A percentile compares a stretch with the other conserved stretches of the same genome.
Conservation (phyloP, 2,329 filamentous ascomycete genomes). For the Pestalotiopsis sp. region DNA sequence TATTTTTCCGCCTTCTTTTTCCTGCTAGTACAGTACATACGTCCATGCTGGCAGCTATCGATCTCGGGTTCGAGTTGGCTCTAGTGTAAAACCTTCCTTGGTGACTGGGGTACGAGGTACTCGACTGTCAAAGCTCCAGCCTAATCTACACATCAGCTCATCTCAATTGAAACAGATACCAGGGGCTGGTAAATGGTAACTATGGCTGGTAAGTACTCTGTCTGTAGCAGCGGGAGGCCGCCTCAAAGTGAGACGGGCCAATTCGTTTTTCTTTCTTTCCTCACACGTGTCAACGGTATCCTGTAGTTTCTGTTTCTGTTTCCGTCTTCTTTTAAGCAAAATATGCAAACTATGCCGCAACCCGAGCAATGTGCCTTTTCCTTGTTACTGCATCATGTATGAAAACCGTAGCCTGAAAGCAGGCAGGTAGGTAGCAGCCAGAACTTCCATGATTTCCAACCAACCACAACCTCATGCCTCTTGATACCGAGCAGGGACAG, state of each 20-base stretch:
- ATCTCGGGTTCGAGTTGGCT: too few relatives aligned
- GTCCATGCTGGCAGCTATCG: too few relatives aligned
- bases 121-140: background rate
- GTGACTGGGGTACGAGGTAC: background rate
- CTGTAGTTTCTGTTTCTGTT: background rate
- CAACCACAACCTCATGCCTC: background rate
- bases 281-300: background rate
- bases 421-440: too few relatives aligned
- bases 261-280: background rate
- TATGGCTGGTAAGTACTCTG: background rate
- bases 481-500: background rate
- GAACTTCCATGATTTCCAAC: background rate
- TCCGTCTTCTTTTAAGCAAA: background rate
- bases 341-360: background rate
- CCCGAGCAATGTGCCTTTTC: background rate
- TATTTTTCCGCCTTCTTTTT: too few relatives aligned
- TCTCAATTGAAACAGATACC: conserved; percentile 8
- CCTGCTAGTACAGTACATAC: too few relatives aligned
- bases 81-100: too few relatives aligned
- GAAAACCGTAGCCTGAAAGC: background rate
- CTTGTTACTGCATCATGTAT: background rate
- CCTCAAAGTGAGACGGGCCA: background rate
- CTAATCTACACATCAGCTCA: conserved; percentile 6
- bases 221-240: background rate
- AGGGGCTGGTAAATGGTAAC: background rate